phyloP scores from a whole-genome alignment of 371 early-diverging fungal species.

The Mortierella sp. region DNA sequence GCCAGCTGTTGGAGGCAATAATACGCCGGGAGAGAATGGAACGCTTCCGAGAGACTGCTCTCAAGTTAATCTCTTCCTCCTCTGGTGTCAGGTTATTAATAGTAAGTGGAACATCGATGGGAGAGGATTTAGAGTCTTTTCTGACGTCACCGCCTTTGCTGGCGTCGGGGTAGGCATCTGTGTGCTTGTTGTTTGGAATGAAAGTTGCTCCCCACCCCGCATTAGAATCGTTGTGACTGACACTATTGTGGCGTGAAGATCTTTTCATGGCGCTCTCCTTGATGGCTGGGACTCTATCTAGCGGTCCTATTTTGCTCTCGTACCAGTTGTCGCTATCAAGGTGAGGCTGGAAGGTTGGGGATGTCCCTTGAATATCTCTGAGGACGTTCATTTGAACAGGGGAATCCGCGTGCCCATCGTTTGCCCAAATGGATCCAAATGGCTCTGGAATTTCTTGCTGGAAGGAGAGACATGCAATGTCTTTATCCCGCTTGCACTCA shows the following conservation, averaged over 20 bases:
- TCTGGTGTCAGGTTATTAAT: not conserved
- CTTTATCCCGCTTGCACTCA: slow-evolving; percentile 51
- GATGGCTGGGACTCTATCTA: slow-evolving; percentile 20
- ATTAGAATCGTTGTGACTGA: slow-evolving; percentile 12
- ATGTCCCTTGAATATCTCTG: slow-evolving; percentile 5
- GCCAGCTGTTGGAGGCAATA: slow-evolving; percentile 57
- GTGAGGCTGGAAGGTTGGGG: slow-evolving; percentile 5
- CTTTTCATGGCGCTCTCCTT: not conserved
- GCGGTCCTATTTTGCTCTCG: slow-evolving; percentile 41
- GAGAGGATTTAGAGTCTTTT: slow-evolving; percentile 2
- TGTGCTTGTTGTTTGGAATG: not conserved
- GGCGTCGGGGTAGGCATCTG: not conserved
- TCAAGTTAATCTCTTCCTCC: slow-evolving; percentile 6
- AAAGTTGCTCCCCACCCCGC: not conserved
- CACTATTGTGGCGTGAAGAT: slow-evolving; percentile 40
- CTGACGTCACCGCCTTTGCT: not conserved
- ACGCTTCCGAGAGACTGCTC: slow-evolving; percentile 37
- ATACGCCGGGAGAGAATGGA: slow-evolving; percentile 51
- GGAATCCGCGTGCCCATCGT: slow-evolving; percentile 16
- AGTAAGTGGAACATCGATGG: slow-evolving; percentile 27
- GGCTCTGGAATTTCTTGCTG: slow-evolving; percentile 29
- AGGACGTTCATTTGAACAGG: slow-evolving; percentile 18
- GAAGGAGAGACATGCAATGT: slow-evolving; percentile 30
- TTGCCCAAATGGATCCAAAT: slow-evolving; percentile 13
- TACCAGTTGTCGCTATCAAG: slow-evolving; percentile 20